phyloP scores from a whole-genome alignment of 257 asterid genomes.

The Nicotiana obtusifolia region DNA sequence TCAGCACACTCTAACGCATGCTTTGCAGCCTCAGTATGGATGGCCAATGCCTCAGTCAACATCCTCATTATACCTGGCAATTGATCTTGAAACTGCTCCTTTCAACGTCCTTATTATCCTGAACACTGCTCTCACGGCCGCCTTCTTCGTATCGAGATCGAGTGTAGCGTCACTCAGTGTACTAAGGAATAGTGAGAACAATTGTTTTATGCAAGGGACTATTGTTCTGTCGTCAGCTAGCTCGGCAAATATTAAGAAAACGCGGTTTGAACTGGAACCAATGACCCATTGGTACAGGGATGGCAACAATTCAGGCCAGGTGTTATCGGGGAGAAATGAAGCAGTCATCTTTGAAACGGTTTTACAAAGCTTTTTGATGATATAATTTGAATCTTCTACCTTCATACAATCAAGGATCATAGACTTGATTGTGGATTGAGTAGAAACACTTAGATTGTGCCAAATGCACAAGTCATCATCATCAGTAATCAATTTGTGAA shows the following conservation, averaged over 20 bases:
- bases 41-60: too few species aligned
- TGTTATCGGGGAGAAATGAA: constrained; percentile 60
- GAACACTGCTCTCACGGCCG: background rate
- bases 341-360: constrained; percentile 85
- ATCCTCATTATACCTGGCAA: too few species aligned
- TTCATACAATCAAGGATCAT: constrained; percentile 44
- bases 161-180: constrained; percentile 41
- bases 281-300: constrained; percentile 90
- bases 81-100: too few species aligned
- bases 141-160: constrained; percentile 57
- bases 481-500: constrained; percentile 42
- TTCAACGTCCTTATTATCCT: too few species aligned
- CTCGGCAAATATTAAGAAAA: constrained; percentile 66
- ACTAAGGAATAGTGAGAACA: constrained; percentile 65
- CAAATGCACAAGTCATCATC: constrained; percentile 7
- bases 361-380: constrained; percentile 74
- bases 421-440: constrained; percentile 54
- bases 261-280: constrained; percentile 33
- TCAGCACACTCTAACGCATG: too few species aligned
- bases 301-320: constrained; percentile 85
- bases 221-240: constrained; percentile 63
- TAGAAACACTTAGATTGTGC: constrained; percentile 48
- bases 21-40: too few species aligned
- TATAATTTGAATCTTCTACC: constrained; percentile 41
- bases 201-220: constrained; percentile 54